Conservation (phyloP, 2,329 filamentous ascomycete genomes). For the Moelleriella libera region DNA sequence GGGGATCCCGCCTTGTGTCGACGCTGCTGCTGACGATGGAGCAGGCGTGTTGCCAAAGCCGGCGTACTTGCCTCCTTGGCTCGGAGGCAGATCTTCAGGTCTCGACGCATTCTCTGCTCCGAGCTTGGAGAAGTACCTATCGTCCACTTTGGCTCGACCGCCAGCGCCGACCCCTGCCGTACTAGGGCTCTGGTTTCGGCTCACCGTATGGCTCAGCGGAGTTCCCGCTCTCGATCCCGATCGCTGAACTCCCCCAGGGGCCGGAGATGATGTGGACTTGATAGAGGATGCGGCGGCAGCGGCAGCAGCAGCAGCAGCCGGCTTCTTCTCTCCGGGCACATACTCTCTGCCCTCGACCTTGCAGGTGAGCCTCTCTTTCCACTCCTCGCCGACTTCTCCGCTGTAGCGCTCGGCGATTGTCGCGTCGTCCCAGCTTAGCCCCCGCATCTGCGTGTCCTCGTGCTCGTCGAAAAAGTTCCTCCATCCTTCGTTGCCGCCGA, state of each 20-base stretch:
- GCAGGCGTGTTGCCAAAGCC: conserved; percentile 76
- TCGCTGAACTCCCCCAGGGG: conserved; percentile 17
- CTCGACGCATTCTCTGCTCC: conserved; percentile 71
- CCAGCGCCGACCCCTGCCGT: conserved; percentile 8
- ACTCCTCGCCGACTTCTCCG: conserved; percentile 83
- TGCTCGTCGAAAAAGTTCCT: conserved; percentile 73
- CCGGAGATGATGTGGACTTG: conserved; percentile 14
- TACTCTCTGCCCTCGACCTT: conserved; percentile 85
- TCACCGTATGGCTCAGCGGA: conserved; percentile 23
- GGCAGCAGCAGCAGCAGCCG: conserved; percentile 11
- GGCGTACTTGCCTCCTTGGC: conserved; percentile 80
- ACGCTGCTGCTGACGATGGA: conserved; percentile 22
- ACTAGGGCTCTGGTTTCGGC: conserved; percentile 23
- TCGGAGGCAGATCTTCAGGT: conserved; percentile 63
- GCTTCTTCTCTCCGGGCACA: conserved; percentile 54
- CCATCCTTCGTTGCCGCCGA: conserved; percentile 82
- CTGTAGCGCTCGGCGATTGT: conserved; percentile 86
- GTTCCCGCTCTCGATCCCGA: conserved; percentile 24
- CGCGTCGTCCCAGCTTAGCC: conserved; percentile 67
- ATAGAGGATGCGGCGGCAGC: conserved; percentile 8
- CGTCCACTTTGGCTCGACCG: conserved; percentile 53
- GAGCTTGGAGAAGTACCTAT: conserved; percentile 79
- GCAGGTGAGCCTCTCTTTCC: conserved; percentile 76
- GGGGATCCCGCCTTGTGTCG: conserved; percentile 35
- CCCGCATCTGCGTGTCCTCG: conserved; percentile 49